Conservation (phyloP, 306 rosid genomes). For the Cucurbita maxima region DNA sequence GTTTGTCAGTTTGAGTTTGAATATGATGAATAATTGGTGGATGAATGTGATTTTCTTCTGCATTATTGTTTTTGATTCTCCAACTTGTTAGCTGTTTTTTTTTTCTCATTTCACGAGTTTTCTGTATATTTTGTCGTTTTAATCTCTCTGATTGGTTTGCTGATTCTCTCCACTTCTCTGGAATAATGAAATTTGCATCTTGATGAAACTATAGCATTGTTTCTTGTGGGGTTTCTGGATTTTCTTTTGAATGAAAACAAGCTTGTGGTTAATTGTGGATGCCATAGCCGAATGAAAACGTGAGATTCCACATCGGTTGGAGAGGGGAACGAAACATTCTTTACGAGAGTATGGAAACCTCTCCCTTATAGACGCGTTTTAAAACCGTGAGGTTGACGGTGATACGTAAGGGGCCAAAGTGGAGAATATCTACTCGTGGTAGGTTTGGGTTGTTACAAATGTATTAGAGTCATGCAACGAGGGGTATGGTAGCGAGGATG, state of each 20-base stretch:
- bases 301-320: no score
- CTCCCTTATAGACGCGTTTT: no score
- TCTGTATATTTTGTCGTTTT: background rate
- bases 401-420: no score
- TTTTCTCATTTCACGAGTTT: background rate
- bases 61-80: background rate
- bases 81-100: background rate
- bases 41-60: background rate
- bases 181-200: background rate
- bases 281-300: background rate
- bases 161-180: background rate
- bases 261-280: background rate
- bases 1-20: background rate
- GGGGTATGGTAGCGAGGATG: no score
- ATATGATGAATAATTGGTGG: constrained; percentile 8
- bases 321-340: no score
- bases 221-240: background rate
- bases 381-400: no score
- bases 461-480: no score
- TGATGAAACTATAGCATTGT: background rate
- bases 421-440: no score
- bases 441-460: no score
- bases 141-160: background rate
- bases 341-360: no score
- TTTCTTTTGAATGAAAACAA: background rate